phyloP scores from a whole-genome alignment of 768 basidiomycete genomes.

The Boletus barrowsii region DNA sequence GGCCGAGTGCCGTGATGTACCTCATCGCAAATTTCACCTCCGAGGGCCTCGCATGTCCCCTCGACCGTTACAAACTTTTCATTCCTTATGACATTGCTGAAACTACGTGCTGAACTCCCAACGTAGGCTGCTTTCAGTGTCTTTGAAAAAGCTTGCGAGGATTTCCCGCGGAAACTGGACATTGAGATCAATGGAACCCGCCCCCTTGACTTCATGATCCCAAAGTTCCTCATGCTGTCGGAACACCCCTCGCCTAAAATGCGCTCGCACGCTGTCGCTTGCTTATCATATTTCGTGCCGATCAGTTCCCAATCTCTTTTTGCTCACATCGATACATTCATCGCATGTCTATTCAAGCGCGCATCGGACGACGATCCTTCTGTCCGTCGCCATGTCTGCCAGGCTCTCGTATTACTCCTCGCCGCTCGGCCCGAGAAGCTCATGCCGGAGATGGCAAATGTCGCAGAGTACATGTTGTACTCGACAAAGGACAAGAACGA shows the following conservation, averaged over 20 bases:
- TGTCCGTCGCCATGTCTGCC: constrained; percentile 93
- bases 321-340: constrained; percentile 90
- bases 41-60: constrained; percentile 1
- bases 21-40: not conserved
- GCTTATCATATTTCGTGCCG: constrained; percentile 89
- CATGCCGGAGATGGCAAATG: constrained; percentile 92
- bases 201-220: constrained; percentile 94
- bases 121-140: constrained; percentile 86
- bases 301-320: constrained; percentile 84
- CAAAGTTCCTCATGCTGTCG: constrained; percentile 86
- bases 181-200: constrained; percentile 90
- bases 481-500: constrained; percentile 98
- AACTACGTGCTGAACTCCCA: constrained; percentile 17
- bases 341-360: constrained; percentile 89
- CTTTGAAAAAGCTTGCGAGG: constrained; percentile 93
- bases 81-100: not conserved
- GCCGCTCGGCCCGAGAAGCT: constrained; percentile 94
- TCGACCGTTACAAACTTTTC: not conserved
- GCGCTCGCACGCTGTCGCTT: constrained; percentile 91
- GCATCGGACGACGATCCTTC: constrained; percentile 93
- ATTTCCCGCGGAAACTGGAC: constrained; percentile 93
- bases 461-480: constrained; percentile 98
- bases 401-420: constrained; percentile 89
- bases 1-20: constrained; percentile 5
- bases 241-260: constrained; percentile 86